A percentile compares a stretch with the other conserved stretches of the same genome.
phyloP scores from a whole-genome alignment of 495 filamentous ascomycete species.

The Penicillium arizonense region DNA sequence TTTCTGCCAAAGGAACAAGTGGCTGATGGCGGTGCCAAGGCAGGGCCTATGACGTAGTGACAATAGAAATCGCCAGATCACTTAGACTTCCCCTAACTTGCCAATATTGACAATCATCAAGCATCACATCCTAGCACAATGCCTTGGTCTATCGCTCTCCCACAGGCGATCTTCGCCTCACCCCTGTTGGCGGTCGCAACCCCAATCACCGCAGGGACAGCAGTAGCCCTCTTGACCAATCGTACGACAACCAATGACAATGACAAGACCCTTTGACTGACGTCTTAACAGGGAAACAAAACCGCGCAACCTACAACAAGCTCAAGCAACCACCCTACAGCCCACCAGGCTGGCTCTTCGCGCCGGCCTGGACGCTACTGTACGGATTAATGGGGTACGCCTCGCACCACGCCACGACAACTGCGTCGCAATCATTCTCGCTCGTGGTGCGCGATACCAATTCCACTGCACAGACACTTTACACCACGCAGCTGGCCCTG shows the following conservation, averaged over 20 bases:
- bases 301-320: constrained; percentile 59
- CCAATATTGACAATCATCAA: neutral
- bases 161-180: constrained; percentile 32
- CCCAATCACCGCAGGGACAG: constrained; percentile 30
- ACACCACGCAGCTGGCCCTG: constrained; percentile 77
- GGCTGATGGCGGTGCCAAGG: neutral
- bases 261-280: neutral
- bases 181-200: constrained; percentile 34
- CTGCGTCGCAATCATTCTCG: constrained; percentile 48
- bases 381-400: constrained; percentile 91
- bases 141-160: constrained; percentile 39
- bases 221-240: constrained; percentile 32
- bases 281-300: constrained; percentile 44
- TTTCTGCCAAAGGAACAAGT: neutral
- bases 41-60: constrained; percentile 16
- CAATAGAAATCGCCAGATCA: constrained; percentile 10
- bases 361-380: constrained; percentile 79
- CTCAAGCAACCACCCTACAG: constrained; percentile 77
- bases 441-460: constrained; percentile 25
- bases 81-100: constrained; percentile 6
- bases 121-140: constrained; percentile 16
- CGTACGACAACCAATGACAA: constrained; percentile 18
- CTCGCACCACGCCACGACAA: constrained; percentile 65
- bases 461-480: constrained; percentile 54
- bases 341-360: constrained; percentile 79